Evolutionary conservation across 495 filamentous ascomycete species (phyloP).

Genomic region (Lasiosphaeris hirsuta): DNA sequence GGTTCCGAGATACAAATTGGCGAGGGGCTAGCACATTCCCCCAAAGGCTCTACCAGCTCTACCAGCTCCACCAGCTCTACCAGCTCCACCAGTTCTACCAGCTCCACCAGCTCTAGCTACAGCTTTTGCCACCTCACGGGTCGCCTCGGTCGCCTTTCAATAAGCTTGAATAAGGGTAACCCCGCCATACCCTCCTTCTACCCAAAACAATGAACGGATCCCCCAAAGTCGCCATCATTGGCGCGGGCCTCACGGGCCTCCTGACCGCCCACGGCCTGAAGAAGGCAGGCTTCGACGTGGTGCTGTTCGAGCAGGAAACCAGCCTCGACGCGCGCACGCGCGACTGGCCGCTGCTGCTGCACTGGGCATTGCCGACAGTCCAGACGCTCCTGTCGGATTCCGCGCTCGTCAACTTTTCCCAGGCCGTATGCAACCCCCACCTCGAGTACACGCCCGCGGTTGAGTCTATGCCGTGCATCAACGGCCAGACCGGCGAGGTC

Average conservation of each 20-base stretch:
- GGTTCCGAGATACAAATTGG: too few relatives aligned
- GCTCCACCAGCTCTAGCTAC: too few relatives aligned
- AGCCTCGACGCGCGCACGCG: constrained; percentile 38
- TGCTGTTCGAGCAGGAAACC: constrained; percentile 46
- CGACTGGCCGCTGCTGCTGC: constrained; percentile 57
- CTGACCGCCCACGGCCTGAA: constrained; percentile 46
- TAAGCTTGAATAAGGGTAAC: too few relatives aligned
- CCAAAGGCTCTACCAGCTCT: too few relatives aligned
- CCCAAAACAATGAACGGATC: too few relatives aligned
- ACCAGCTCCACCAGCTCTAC: too few relatives aligned
- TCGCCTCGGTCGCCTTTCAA: too few relatives aligned
- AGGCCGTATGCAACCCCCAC: constrained; percentile 41
- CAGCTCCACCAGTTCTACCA: too few relatives aligned
- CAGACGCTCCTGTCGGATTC: constrained; percentile 32
- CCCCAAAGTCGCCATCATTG: constrained; percentile 43
- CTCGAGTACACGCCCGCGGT: constrained; percentile 27
- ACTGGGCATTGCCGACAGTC: constrained; percentile 46
- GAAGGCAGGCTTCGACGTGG: constrained; percentile 46
- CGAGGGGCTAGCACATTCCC: too few relatives aligned
- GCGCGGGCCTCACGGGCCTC: constrained; percentile 48
- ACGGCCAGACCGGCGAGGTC: constrained; percentile 47
- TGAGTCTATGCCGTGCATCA: constrained; percentile 41
- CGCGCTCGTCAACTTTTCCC: constrained; percentile 34
- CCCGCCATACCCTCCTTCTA: too few relatives aligned
- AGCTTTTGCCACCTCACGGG: too few relatives aligned